Evolutionary conservation across 768 basidiomycete genomes (phyloP).

Genomic region (Phlebiopsis flavidoalba): DNA sequence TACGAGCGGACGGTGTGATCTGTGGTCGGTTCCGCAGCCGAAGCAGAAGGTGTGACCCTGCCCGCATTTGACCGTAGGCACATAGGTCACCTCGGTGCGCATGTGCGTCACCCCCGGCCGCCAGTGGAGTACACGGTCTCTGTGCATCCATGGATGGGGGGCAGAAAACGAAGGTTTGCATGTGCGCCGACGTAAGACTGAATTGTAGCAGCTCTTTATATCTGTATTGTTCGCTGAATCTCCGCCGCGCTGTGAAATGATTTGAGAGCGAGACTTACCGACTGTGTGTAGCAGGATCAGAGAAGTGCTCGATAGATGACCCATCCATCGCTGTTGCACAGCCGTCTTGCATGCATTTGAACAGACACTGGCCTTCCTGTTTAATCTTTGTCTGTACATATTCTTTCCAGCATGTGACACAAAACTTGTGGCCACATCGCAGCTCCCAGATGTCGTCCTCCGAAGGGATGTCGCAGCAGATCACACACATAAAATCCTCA

Average conservation of each 20-base stretch:
- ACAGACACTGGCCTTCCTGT: constrained; percentile 67
- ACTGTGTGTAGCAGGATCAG: constrained; percentile 31
- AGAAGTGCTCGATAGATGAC: constrained; percentile 48
- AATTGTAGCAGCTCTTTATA: constrained; percentile 73
- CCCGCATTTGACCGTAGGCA: constrained; percentile 87
- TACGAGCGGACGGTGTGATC: constrained; percentile 87
- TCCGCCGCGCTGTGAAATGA: no score
- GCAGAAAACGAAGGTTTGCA: constrained; percentile 81
- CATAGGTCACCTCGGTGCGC: constrained; percentile 56
- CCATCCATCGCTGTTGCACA: constrained; percentile 64
- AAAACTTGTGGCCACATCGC: constrained; percentile 81
- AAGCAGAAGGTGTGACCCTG: constrained; percentile 87
- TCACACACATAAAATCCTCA: constrained; percentile 73
- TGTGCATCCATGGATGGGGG: constrained; percentile 91
- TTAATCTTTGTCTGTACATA: constrained; percentile 77
- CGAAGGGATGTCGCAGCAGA: constrained; percentile 77
- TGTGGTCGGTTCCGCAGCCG: constrained; percentile 77
- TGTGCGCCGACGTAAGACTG: constrained; percentile 90
- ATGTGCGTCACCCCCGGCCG: constrained; percentile 64
- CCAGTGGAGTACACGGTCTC: constrained; percentile 83
- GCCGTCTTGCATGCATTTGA: constrained; percentile 78
- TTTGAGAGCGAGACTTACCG: constrained; percentile 9
- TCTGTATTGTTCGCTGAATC: constrained; percentile 3
- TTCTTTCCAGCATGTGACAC: constrained; percentile 76
- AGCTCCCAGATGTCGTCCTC: constrained; percentile 58